Evolutionary conservation across 257 asterid genomes (phyloP).

Genomic region (Salvia miltiorrhiza): DNA sequence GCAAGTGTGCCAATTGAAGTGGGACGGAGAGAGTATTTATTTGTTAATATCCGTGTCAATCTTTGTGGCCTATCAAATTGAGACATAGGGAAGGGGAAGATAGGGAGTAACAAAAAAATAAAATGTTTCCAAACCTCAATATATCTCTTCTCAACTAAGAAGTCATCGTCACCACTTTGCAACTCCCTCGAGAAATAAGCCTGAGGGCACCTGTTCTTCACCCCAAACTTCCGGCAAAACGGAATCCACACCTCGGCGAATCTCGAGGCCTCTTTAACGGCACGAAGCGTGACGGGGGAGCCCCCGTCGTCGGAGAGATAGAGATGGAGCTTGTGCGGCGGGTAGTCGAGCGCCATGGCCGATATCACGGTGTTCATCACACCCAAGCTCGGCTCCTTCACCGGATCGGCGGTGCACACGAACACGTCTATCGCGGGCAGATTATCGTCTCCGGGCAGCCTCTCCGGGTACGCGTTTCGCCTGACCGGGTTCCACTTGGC

Average conservation of each 20-base stretch:
- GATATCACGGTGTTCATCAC: slow-evolving; percentile 77
- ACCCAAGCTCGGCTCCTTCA: slow-evolving; percentile 45
- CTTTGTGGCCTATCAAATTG: too few species aligned
- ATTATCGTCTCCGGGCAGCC: slow-evolving; percentile 29
- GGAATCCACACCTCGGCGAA: slow-evolving; percentile 54
- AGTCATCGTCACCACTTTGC: not conserved
- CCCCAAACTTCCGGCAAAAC: slow-evolving; percentile 44
- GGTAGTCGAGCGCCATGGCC: slow-evolving; percentile 69
- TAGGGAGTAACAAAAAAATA: too few species aligned
- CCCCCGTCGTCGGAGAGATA: slow-evolving; percentile 69
- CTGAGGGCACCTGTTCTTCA: slow-evolving; percentile 47
- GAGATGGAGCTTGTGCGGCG: slow-evolving; percentile 45
- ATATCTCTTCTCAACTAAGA: slow-evolving; percentile 19
- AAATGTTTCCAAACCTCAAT: slow-evolving; percentile 36
- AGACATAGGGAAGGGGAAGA: too few species aligned
- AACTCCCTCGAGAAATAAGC: slow-evolving; percentile 30
- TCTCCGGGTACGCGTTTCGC: slow-evolving; percentile 38
- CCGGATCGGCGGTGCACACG: slow-evolving; percentile 60
- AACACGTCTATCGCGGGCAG: slow-evolving; percentile 57
- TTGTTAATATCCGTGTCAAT: too few species aligned
- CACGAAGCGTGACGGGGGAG: slow-evolving; percentile 31
- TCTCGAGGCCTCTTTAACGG: slow-evolving; percentile 37
- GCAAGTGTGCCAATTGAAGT: too few species aligned
- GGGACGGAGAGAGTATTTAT: too few species aligned
- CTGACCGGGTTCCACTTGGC: slow-evolving; percentile 47